Base-by-base conservation (phyloP, 1,139 yeast genomes). In the Petasospora fabianii region DNA sequence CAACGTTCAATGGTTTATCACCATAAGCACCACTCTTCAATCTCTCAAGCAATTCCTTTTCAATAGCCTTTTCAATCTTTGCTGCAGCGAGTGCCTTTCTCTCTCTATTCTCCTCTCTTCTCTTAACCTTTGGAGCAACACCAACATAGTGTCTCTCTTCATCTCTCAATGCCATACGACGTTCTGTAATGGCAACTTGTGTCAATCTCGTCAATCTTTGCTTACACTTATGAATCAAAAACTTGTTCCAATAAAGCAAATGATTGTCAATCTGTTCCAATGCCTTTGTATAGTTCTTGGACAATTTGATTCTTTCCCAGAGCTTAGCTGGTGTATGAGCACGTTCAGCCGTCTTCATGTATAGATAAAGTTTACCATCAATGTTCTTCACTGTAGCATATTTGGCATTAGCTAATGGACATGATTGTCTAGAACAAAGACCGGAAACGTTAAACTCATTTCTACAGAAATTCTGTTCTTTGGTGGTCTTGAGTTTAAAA, bases 21-120 rank as follows among this genome's bases (percentile, higher is more conserved):
- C 98, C 98, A 58, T 92, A 92, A 6, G 97, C 97, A 47, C 98
- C 98, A 61, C 92, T 81, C 77, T 92, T 92, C 56, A 92, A 76
- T 66, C 98, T 80, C 40, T 90, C 96, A 56, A 92, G 72, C 51
- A 92, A 73, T 65, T 92, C 98, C 67, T 87, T 87, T 64, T 92
- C 98, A 53, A 92, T 92, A 11, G 96, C 87, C 68, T 87, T 88
- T 63, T 92, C 98, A 54, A 92, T 85, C 70, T 85, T 85, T 24
- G 98, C 98, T 16, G 98, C 97, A 12, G 88, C 87, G 49, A 92
- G 70, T 0, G 98, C 98, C 67, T 92, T 92, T 61, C 98, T 76
- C 65, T 92, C 98, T 62, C 98, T 75, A 47, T 86, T 84, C 56
- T 82, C 82, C 66, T 92, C 98, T 65, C 96, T 80, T 68, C 96